Conservation (phyloP, 2,329 filamentous ascomycete genomes). For the Diplodia mutila region DNA sequence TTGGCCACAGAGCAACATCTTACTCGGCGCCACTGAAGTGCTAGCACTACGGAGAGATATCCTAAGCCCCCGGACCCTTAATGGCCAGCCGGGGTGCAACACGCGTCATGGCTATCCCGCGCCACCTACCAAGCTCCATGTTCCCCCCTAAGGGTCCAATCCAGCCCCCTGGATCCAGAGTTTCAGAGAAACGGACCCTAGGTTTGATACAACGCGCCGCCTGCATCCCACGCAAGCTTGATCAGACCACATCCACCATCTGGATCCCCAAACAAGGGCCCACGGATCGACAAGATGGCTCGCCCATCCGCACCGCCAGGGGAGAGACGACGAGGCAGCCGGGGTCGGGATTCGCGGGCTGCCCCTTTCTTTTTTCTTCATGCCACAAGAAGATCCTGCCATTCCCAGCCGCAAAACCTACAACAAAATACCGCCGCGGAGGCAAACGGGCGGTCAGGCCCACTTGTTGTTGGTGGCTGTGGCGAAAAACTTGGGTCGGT, state of each 20-base stretch:
- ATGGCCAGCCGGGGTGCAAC: not conserved
- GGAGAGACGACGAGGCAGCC: not conserved
- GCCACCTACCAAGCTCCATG: not conserved
- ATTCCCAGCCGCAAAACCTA: not conserved
- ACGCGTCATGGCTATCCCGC: not conserved
- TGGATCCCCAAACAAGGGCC: not conserved
- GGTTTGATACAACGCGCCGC: not conserved
- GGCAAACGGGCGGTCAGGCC: conserved; percentile 8
- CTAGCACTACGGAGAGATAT: too few relatives aligned
- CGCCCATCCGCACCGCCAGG: not conserved
- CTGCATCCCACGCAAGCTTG: not conserved
- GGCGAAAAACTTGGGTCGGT: not conserved
- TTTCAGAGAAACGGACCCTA: conserved; percentile 3
- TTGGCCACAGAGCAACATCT: too few relatives aligned
- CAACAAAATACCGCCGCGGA: not conserved
- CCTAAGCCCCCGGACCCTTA: not conserved
- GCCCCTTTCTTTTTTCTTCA: conserved; percentile 2
- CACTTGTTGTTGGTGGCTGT: not conserved
- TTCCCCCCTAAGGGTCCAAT: not conserved
- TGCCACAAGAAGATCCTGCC: not conserved
- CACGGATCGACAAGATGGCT: not conserved
- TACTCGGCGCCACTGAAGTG: too few relatives aligned
- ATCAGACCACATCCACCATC: conserved; percentile 3
- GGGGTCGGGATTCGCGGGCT: too few relatives aligned
- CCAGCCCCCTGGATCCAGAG: not conserved